Evolutionary conservation across 2,329 filamentous ascomycete species (phyloP).

Genomic region (Botrytis deweyae): DNA sequence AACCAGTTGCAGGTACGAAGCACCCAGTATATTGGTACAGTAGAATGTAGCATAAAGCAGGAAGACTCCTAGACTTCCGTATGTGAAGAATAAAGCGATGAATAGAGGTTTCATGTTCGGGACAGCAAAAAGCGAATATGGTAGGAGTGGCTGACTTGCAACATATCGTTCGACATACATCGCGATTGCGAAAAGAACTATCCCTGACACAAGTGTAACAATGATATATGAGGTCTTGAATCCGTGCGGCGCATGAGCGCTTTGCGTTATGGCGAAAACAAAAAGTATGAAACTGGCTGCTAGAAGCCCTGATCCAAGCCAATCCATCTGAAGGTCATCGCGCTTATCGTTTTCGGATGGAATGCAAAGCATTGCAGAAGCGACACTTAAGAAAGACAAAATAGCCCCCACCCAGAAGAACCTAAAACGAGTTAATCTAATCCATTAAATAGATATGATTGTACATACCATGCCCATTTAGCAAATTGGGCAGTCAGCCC

Average conservation of each 20-base stretch:
- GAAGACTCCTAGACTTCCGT: conserved; percentile 65
- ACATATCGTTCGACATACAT: conserved; percentile 74
- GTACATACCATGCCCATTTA: conserved; percentile 59
- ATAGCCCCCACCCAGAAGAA: conserved; percentile 62
- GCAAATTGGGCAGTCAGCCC: conserved; percentile 59
- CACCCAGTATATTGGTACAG: conserved; percentile 53
- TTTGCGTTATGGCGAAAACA: conserved; percentile 71
- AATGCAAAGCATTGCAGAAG: conserved; percentile 49
- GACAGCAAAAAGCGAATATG: conserved; percentile 64
- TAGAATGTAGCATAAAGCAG: conserved; percentile 69
- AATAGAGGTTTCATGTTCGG: conserved; percentile 66
- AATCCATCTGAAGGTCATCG: conserved; percentile 62
- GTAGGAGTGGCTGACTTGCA: conserved; percentile 64
- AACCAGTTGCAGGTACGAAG: conserved; percentile 54
- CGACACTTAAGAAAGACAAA: conserved; percentile 47
- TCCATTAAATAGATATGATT: background rate
- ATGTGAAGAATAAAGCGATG: conserved; percentile 60
- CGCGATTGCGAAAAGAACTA: conserved; percentile 55
- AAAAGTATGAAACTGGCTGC: conserved; percentile 64
- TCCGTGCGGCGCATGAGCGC: conserved; percentile 62
- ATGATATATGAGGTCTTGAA: conserved; percentile 72
- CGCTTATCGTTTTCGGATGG: conserved; percentile 45
- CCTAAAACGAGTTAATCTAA: conserved; percentile 8
- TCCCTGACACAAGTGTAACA: conserved; percentile 60
- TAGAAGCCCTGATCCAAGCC: conserved; percentile 58